Evolutionary conservation across 331 rosid genomes (phyloP).

Genomic region (Rosa hybrid): DNA sequence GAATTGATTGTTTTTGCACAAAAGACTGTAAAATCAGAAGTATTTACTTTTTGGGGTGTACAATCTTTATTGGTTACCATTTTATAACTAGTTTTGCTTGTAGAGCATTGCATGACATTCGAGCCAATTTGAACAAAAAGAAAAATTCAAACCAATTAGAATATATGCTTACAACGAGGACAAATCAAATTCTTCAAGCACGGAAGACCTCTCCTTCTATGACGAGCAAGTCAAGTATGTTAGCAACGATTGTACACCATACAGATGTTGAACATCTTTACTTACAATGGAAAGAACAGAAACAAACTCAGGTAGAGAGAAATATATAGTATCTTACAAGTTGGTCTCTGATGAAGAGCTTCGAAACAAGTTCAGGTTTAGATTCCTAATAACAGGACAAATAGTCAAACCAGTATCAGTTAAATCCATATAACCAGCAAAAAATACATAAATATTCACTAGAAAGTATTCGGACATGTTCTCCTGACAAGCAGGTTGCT

Average conservation of each 20-base stretch:
- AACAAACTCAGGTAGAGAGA: conserved; percentile 2
- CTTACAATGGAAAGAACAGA: neutral
- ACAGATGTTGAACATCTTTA: neutral
- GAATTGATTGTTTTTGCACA: neutral
- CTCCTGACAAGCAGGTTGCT: conserved; percentile 50
- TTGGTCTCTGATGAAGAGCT: conserved; percentile 47
- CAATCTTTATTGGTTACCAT: neutral
- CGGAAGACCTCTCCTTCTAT: conserved; percentile 58
- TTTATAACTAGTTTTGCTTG: neutral
- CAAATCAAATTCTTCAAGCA: conserved; percentile 56
- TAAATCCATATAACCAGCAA: neutral
- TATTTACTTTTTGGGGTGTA: neutral
- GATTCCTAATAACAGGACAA: conserved; percentile 52
- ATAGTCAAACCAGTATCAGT: conserved; percentile 28
- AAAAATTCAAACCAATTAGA: neutral
- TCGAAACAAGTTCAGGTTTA: conserved; percentile 70
- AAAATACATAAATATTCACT: conserved; percentile 3
- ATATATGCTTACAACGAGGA: conserved; percentile 61
- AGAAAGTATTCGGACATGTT: conserved; percentile 46
- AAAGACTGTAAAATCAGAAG: neutral
- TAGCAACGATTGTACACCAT: conserved; percentile 19
- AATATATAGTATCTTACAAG: conserved; percentile 47
- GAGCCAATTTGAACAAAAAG: neutral
- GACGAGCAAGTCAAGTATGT: conserved; percentile 12
- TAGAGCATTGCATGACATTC: neutral